A percentile compares a stretch with the other conserved stretches of the same genome.
These are phyloP conservation scores for Ceratocystis lukuohia DNA, from an alignment of 2,329 filamentous ascomycete species.

Conservation along the genomic window DNA sequence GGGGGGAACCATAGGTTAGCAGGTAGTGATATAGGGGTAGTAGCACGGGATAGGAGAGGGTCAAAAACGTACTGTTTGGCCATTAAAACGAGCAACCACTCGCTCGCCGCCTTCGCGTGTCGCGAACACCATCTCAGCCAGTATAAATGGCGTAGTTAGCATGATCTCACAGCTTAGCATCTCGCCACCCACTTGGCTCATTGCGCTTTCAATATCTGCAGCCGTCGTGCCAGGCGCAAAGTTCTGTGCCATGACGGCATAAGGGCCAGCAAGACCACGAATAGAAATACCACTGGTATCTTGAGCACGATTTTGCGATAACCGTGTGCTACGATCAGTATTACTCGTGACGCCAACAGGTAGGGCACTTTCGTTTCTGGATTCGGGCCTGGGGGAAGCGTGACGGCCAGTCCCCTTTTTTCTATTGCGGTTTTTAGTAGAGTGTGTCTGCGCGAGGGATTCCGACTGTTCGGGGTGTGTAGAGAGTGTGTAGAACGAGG, in stretches of 20 bases:
- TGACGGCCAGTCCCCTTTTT: not conserved
- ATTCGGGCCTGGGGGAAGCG: not conserved
- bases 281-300: slow-evolving; percentile 52
- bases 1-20: slow-evolving; percentile 1
- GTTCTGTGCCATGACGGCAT: slow-evolving; percentile 62
- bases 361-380: not conserved
- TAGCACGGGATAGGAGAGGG: not conserved
- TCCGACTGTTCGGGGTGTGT: not conserved
- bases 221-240: slow-evolving; percentile 71
- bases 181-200: slow-evolving; percentile 60
- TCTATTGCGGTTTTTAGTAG: not conserved
- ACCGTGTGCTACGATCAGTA: slow-evolving; percentile 20
- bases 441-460: not conserved
- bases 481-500: slow-evolving; percentile 4
- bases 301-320: not conserved
- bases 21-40: not conserved
- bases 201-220: slow-evolving; percentile 69
- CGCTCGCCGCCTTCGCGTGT: slow-evolving; percentile 59
- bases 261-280: slow-evolving; percentile 58
- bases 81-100: slow-evolving; percentile 64
- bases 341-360: slow-evolving; percentile 15
- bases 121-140: slow-evolving; percentile 64
- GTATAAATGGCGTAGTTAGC: slow-evolving; percentile 55
- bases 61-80: slow-evolving; percentile 49
- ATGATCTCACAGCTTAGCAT: slow-evolving; percentile 55